Base-by-base conservation (phyloP, 1,139 yeast species). In the Hanseniaspora sp. region DNA sequence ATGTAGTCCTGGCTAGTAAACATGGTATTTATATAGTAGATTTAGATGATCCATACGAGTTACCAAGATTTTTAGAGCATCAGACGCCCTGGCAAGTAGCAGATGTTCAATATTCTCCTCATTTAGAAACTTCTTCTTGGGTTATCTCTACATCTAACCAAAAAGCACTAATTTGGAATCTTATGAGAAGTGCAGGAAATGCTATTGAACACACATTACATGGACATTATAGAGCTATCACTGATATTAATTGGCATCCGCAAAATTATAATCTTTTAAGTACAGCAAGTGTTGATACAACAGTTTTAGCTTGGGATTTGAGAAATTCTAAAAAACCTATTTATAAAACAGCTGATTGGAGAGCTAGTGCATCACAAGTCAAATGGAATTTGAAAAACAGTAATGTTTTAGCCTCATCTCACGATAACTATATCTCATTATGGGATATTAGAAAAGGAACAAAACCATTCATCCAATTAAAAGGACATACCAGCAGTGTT, bases 61-160 rank as follows among this genome's bases (percentile, higher is more conserved):
- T 95, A 1, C 98, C 98, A 0, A 72, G 98, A 57, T 86, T 95
- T 88, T 75, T 92, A 31, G 95, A 83, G 56, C 96, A 92, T 64
- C 75, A 82, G 35, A 90, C 97, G 0, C 82, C 95, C 0, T 94
- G 98, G 98, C 97, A 92, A 67, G 98, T 92, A 1, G 96, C 98
- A 0, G 96, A 92, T 66, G 96, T 90, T 0, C 97, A 92, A 66
- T 92, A 98, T 97, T 86, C 95, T 3, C 96, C 97, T 0, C 95
- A 87, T 64, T 74, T 77, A 11, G 75, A 80, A 0, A 85, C 85
- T 59, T 94, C 95, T 0, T 76, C 84, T 17, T 88, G 96, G 95
- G 88, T 94, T 54, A 83, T 90, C 0, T 86, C 95, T 0, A 88
- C 97, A 0, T 85, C 95, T 1, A 92, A 92, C 66, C 98, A 92